Percentiles rank a stretch among this genome's conserved stretches.
Evolutionary conservation across 2,329 filamentous ascomycete species (phyloP).

Genomic region (Hymenotorrendiella dingleyae): DNA sequence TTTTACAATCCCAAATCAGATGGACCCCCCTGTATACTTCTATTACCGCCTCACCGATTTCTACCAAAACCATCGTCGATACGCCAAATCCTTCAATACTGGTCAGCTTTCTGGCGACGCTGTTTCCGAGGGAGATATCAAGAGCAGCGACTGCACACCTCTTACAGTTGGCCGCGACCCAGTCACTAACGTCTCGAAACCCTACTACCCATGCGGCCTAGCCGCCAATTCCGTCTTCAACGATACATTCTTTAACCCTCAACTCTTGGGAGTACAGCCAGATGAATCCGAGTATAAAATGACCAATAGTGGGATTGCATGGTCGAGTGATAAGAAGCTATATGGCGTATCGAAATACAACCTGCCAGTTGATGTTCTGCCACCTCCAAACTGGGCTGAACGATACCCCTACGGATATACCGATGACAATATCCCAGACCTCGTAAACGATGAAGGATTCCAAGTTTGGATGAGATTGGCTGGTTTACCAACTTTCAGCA

Average conservation of each 20-base stretch:
- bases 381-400: conserved; percentile 79
- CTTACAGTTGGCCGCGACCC: conserved; percentile 49
- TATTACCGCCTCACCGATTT: conserved; percentile 98
- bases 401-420: conserved; percentile 69
- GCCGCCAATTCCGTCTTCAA: conserved; percentile 98
- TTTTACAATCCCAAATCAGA: conserved; percentile 73
- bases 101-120: conserved; percentile 74
- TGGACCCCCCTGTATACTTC: conserved; percentile 77
- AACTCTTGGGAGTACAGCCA: conserved; percentile 47
- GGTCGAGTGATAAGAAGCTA: conserved; percentile 74
- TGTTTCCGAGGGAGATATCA: conserved; percentile 54
- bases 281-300: conserved; percentile 59
- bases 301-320: conserved; percentile 75
- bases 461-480: conserved; percentile 99
- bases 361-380: conserved; percentile 55
- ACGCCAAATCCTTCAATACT: conserved; percentile 82
- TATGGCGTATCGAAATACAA: conserved; percentile 68
- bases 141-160: conserved; percentile 68
- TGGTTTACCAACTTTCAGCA: conserved; percentile 89
- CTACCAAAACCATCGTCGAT: conserved; percentile 97
- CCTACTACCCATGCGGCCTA: conserved; percentile 90
- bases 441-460: conserved; percentile 75
- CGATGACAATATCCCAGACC: conserved; percentile 54
- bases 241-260: conserved; percentile 71
- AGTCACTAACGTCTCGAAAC: conserved; percentile 46